Base-by-base conservation (phyloP, 768 basidiomycete species). In the Russula sp. region DNA sequence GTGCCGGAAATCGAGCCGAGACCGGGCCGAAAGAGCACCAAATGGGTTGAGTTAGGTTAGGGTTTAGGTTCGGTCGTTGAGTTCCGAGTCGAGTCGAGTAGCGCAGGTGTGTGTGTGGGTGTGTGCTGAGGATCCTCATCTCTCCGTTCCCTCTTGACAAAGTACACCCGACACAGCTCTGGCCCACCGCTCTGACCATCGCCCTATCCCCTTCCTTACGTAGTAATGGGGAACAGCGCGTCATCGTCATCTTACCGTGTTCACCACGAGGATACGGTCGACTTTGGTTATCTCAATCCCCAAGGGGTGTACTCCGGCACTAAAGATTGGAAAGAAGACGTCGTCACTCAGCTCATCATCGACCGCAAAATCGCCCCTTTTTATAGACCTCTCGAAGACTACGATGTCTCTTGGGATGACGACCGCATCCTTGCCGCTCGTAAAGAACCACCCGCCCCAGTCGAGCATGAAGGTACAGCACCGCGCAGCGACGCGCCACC, bases 331-430 rank as follows among this genome's bases (percentile, higher is more conserved):
- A 93, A 93, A 71, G 90, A 94, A 67, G 73, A 83, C 57, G 76
- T 90, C 62, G 94, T 96, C 65, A 86, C 88, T 63, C 87, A 90
- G 74, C 82, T 96, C 70, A 93, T 99, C 72, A 77, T 87, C 69
- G 86, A 90, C 67, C 86, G 92, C 72, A 87, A 82, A 69, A 83
- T 99, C 45, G 93, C 95, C 0, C 97, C 97, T 1, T 98, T 98
- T 76, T 98, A 98, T 73, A 83, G 93, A 39, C 96, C 97, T 13
- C 79, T 99, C 47, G 93, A 97, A 71, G 96, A 98, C 66, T 97
- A 90, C 71, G 85, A 88, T 36, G 86, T 89, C 14, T 81, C 82
- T 46, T 98, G 93, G 93, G 86, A 90, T 64, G 88, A 92, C 68
- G 91, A 92, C 56, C 86, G 86, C 71, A 87, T 98, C 63, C 82